Percentiles rank a stretch among this genome's conserved stretches.
phyloP scores from a whole-genome alignment of 192 early-diverging fungal species.

The Dimargaris xerosporica region DNA sequence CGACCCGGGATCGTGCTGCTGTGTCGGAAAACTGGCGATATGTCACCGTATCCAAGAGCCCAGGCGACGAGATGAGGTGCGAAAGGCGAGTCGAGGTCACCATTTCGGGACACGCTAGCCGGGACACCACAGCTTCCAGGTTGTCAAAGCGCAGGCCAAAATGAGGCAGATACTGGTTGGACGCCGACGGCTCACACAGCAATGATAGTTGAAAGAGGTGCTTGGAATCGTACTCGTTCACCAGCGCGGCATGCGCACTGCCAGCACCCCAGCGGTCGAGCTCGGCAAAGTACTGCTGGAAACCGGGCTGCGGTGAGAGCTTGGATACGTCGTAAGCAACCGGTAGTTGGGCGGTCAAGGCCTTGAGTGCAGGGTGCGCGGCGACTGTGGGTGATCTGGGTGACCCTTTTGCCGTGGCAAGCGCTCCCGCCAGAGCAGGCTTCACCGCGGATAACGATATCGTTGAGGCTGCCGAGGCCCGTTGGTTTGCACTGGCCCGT shows the following conservation, averaged over 20 bases:
- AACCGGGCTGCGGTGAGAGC: neutral
- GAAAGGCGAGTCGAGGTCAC: conserved; percentile 21
- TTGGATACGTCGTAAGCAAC: neutral
- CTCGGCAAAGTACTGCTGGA: neutral
- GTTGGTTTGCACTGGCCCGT: neutral
- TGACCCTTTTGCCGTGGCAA: neutral
- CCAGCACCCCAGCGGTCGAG: neutral
- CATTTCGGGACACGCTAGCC: conserved; percentile 32
- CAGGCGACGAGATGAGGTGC: conserved; percentile 4
- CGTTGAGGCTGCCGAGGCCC: neutral
- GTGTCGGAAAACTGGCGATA: neutral
- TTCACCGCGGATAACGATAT: neutral
- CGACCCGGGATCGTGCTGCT: neutral
- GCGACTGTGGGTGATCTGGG: neutral
- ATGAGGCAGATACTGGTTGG: conserved; percentile 27
- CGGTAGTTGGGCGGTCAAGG: neutral
- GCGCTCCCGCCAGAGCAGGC: conserved; percentile 2
- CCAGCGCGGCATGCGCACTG: neutral
- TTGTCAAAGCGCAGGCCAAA: neutral
- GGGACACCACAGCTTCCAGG: conserved; percentile 18
- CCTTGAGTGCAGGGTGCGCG: neutral
- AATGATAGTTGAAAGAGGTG: conserved; percentile 26
- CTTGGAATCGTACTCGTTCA: conserved; percentile 25
- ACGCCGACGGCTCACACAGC: conserved; percentile 27
- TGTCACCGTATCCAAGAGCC: neutral